These are phyloP conservation scores for Henckelia pumila DNA, from an alignment of 257 asterid species.

Conservation along the genomic window DNA sequence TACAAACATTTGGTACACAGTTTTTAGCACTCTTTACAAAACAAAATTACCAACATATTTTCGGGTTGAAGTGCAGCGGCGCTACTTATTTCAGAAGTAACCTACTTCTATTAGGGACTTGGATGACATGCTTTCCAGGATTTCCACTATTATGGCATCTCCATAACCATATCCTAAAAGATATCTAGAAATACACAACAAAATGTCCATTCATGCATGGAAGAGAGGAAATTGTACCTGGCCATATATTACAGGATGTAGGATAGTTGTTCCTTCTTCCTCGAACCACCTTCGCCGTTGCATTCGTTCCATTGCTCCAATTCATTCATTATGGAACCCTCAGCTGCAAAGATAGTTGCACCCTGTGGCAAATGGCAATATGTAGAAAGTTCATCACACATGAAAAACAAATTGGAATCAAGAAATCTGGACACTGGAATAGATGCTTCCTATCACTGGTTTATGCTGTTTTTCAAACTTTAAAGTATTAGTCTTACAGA, in stretches of 20 bases:
- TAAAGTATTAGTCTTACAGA: too few relatives aligned
- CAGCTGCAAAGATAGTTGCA: constrained; percentile 78
- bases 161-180: background rate
- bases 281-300: constrained; percentile 80
- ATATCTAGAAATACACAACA: background rate
- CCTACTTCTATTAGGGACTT: background rate
- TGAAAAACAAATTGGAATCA: background rate
- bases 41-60: background rate
- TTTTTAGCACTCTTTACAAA: background rate
- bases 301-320: constrained; percentile 70
- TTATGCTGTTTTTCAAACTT: too few relatives aligned
- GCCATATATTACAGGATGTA: constrained; percentile 51
- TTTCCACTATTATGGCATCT: background rate
- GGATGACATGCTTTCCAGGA: too few relatives aligned
- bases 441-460: background rate
- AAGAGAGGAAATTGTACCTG: background rate
- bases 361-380: constrained; percentile 49
- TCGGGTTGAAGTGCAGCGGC: background rate
- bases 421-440: background rate
- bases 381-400: background rate
- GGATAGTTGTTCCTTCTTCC: constrained; percentile 77
- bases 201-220: background rate
- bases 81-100: background rate
- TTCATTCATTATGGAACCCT: constrained; percentile 66
- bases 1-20: too few relatives aligned